Evolutionary conservation across 345 rosid species (phyloP).

Genomic region (Atalantia buxifolia): DNA sequence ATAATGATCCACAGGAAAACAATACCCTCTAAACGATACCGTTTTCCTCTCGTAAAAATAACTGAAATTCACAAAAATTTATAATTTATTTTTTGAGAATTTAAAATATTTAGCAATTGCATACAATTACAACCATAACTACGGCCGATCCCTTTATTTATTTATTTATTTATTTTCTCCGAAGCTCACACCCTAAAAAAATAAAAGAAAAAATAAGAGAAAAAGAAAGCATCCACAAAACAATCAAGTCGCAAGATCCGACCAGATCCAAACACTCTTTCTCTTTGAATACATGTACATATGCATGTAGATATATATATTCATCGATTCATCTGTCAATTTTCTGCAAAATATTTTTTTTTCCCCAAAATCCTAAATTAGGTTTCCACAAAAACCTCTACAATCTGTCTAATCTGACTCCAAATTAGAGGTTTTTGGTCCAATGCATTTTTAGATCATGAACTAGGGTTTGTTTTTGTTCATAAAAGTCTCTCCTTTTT

Average conservation of each 20-base stretch:
- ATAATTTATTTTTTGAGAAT: too few species aligned
- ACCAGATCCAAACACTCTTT: slow-evolving; percentile 33
- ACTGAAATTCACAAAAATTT: not conserved
- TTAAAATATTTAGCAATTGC: not conserved
- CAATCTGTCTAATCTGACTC: slow-evolving; percentile 11
- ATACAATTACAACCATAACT: not conserved
- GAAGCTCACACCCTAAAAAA: not conserved
- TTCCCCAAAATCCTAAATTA: not conserved
- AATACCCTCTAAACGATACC: not conserved
- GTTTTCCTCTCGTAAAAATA: not conserved
- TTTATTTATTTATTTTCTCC: not conserved
- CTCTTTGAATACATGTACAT: not conserved
- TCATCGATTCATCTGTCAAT: slow-evolving; percentile 14
- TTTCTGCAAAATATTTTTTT: not conserved
- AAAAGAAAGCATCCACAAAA: not conserved
- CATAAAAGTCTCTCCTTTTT: not conserved
- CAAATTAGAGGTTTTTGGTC: slow-evolving; percentile 11
- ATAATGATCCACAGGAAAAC: not conserved
- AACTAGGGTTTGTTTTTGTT: slow-evolving; percentile 45
- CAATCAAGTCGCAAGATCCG: slow-evolving; percentile 31
- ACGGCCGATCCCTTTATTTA: too few species aligned
- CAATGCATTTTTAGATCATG: slow-evolving; percentile 54
- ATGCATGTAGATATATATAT: not conserved
- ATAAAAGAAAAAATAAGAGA: not conserved
- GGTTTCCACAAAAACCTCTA: slow-evolving; percentile 1